These are phyloP conservation scores for Scheffersomyces lignicola DNA, from an alignment of 1,139 yeast species.

Conservation along the genomic window DNA sequence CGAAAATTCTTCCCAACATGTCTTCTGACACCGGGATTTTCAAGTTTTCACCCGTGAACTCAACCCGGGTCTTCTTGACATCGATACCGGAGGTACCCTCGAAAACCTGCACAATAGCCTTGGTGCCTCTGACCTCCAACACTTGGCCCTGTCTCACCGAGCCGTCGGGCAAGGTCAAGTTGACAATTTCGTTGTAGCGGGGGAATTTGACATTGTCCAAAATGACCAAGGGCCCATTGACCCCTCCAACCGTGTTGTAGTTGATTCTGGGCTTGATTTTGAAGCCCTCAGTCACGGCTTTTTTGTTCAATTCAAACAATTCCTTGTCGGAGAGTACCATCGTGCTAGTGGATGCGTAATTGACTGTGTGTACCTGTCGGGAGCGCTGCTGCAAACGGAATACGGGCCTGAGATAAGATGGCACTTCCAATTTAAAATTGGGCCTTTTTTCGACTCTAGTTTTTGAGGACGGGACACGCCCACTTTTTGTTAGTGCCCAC, in stretches of 20 bases:
- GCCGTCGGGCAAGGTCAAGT: constrained; percentile 95
- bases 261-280: constrained; percentile 85
- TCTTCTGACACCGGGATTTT: constrained; percentile 96
- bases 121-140: constrained; percentile 92
- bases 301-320: constrained; percentile 77
- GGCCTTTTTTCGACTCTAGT: too few species aligned
- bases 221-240: constrained; percentile 96
- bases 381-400: too few species aligned
- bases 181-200: constrained; percentile 93
- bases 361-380: constrained; percentile 1
- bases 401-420: not conserved
- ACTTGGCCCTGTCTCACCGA: constrained; percentile 95
- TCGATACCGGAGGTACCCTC: constrained; percentile 98
- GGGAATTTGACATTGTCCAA: constrained; percentile 96
- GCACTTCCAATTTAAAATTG: too few species aligned
- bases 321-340: constrained; percentile 53
- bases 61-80: constrained; percentile 95
- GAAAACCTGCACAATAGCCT: constrained; percentile 97
- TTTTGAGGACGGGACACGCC: not conserved
- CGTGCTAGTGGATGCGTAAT: constrained; percentile 4
- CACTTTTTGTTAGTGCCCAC: not conserved
- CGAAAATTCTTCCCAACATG: constrained; percentile 95
- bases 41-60: constrained; percentile 92
- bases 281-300: constrained; percentile 90
- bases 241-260: constrained; percentile 96